A percentile compares a stretch with the other conserved stretches of the same genome.
Evolutionary conservation across 2,329 filamentous ascomycete genomes (phyloP).

Genomic region (Fonsecaea pedrosoi): DNA sequence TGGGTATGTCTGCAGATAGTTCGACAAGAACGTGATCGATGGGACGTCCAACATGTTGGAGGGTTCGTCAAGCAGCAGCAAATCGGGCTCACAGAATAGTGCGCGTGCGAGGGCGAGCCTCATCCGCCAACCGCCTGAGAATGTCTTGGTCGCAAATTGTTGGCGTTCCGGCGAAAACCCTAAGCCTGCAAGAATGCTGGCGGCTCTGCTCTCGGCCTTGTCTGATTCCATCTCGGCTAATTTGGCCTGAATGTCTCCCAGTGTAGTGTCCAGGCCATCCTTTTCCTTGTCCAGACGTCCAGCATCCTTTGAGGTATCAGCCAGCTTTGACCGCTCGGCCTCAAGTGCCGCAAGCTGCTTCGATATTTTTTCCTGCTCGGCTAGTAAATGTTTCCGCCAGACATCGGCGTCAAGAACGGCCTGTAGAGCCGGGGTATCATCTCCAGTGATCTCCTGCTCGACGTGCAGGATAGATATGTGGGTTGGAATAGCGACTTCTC

Average conservation of each 20-base stretch:
- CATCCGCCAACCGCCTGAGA: constrained; percentile 99
- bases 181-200: constrained; percentile 93
- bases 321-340: constrained; percentile 75
- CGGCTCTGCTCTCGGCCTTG: constrained; percentile 93
- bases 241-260: constrained; percentile 90
- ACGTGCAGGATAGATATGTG: constrained; percentile 99
- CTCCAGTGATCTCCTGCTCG: constrained; percentile 96
- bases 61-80: constrained; percentile 96
- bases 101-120: constrained; percentile 91
- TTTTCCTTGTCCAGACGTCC: constrained; percentile 82
- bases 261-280: constrained; percentile 86
- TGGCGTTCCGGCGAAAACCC: constrained; percentile 95
- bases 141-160: constrained; percentile 92
- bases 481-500: constrained; percentile 92
- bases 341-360: constrained; percentile 79
- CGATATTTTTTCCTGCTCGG: constrained; percentile 86
- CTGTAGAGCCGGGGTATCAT: constrained; percentile 93
- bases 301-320: constrained; percentile 90
- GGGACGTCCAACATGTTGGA: constrained; percentile 99
- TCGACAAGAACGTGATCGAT: constrained; percentile 97
- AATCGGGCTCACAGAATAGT: constrained; percentile 95
- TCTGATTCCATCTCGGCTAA: constrained; percentile 98
- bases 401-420: constrained; percentile 97
- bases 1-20: constrained; percentile 91
- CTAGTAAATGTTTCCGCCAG: constrained; percentile 93